These are phyloP conservation scores for Paraconiothyrium sp. DNA, from an alignment of 2,329 filamentous ascomycete genomes.

Conservation along the genomic window DNA sequence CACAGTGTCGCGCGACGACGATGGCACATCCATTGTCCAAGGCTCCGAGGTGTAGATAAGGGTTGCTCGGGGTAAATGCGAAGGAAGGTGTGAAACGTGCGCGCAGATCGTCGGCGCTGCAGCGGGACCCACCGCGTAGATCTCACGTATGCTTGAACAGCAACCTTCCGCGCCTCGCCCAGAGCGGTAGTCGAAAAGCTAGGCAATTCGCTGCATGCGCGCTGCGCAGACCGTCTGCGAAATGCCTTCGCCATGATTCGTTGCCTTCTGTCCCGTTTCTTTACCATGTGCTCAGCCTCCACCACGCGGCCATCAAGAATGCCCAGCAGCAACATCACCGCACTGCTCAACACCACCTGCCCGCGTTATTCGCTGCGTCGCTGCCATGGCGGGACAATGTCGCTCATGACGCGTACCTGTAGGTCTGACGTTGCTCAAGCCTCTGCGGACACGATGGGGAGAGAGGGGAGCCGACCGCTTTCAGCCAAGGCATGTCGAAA, in stretches of 20 bases:
- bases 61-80: no score
- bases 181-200: constrained; percentile 3
- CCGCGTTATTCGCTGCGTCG: constrained; percentile 24
- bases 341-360: constrained; percentile 20
- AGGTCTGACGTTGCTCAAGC: constrained; percentile 30
- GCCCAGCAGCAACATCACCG: constrained; percentile 18
- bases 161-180: not conserved
- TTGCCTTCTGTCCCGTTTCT: constrained; percentile 2
- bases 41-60: not conserved
- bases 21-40: not conserved
- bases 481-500: constrained; percentile 21
- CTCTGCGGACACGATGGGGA: constrained; percentile 27
- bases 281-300: constrained; percentile 28
- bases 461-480: constrained; percentile 42
- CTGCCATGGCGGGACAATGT: constrained; percentile 25
- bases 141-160: constrained; percentile 5
- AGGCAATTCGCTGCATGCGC: not conserved
- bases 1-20: not conserved
- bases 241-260: not conserved
- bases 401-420: constrained; percentile 42
- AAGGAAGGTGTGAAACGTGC: constrained; percentile 2
- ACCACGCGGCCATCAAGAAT: constrained; percentile 22
- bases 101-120: not conserved
- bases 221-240: not conserved
- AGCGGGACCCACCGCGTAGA: constrained; percentile 10